These are phyloP conservation scores for Apiospora kogelbergensis DNA, from an alignment of 2,329 filamentous ascomycete species.

Conservation along the genomic window DNA sequence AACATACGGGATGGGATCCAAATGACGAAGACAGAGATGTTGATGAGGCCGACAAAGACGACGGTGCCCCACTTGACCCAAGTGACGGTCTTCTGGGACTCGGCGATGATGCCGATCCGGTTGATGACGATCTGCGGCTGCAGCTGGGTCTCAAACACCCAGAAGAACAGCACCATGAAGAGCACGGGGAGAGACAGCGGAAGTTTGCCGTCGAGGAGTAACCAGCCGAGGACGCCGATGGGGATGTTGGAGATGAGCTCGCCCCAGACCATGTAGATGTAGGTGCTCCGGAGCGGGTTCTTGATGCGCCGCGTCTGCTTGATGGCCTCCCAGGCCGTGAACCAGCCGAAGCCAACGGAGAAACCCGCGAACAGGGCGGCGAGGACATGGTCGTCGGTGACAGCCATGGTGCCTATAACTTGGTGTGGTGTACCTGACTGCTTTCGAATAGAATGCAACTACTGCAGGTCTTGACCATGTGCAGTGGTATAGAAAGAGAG, in stretches of 20 bases:
- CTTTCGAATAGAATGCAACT: neutral
- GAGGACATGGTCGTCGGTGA: conserved; percentile 15
- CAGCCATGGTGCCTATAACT: neutral
- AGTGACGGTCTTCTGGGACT: conserved; percentile 35
- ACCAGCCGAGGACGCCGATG: conserved; percentile 21
- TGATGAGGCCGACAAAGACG: conserved; percentile 45
- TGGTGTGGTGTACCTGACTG: neutral
- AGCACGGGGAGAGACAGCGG: conserved; percentile 30
- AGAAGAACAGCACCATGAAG: conserved; percentile 39
- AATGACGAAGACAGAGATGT: conserved; percentile 53
- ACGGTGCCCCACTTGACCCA: conserved; percentile 48
- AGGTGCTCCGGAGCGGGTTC: conserved; percentile 17
- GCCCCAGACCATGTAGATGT: conserved; percentile 37
- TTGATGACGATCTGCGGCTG: conserved; percentile 58
- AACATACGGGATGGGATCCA: conserved; percentile 49
- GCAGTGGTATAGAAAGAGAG: rapidly evolving
- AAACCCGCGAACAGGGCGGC: conserved; percentile 18
- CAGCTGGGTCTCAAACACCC: conserved; percentile 48
- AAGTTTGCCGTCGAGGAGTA: conserved; percentile 24
- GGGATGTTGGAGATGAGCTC: conserved; percentile 40
- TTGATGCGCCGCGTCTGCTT: conserved; percentile 18
- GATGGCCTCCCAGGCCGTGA: conserved; percentile 19
- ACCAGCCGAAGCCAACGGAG: conserved; percentile 18
- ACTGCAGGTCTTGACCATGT: neutral
- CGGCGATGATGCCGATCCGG: conserved; percentile 48